Evolutionary conservation across 208 protist genomes (phyloP).

Genomic region (Leishmania mexicana): DNA sequence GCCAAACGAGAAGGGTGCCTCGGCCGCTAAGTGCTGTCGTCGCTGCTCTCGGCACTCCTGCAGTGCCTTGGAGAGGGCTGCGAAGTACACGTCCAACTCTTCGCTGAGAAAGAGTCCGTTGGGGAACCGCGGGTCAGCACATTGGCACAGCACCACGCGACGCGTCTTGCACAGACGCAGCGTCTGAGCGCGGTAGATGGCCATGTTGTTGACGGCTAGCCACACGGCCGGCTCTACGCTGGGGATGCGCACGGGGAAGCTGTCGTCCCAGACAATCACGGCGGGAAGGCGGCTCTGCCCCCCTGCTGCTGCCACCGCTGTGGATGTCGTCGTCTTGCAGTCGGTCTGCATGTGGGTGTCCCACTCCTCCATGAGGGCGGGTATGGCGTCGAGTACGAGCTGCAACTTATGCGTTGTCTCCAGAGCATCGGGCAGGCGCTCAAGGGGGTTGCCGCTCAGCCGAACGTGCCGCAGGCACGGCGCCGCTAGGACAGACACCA

Average conservation of each 20-base stretch:
- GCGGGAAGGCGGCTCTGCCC: constrained; percentile 23
- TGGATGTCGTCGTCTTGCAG: background rate
- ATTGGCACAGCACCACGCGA: constrained; percentile 51
- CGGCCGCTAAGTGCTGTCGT: constrained; percentile 4
- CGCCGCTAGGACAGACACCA: constrained; percentile 58
- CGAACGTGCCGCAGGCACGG: constrained; percentile 64
- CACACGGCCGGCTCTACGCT: constrained; percentile 41
- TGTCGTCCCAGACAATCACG: constrained; percentile 79
- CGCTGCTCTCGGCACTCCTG: constrained; percentile 18
- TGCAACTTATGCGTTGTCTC: constrained; percentile 53
- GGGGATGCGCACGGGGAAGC: constrained; percentile 57
- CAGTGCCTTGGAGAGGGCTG: constrained; percentile 17
- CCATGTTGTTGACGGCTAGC: constrained; percentile 50
- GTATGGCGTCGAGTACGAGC: constrained; percentile 76
- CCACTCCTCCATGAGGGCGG: constrained; percentile 73
- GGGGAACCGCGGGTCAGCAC: constrained; percentile 41
- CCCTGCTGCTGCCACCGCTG: background rate
- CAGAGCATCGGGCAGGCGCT: constrained; percentile 50
- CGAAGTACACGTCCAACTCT: constrained; percentile 41
- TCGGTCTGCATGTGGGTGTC: constrained; percentile 23
- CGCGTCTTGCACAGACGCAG: constrained; percentile 44
- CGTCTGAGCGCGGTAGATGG: constrained; percentile 47
- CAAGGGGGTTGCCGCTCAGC: constrained; percentile 71
- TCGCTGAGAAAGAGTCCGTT: constrained; percentile 30
- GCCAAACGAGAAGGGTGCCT: background rate